These are phyloP conservation scores for Phytophthora kernoviae DNA, from an alignment of 352 stramenopile species.

Conservation along the genomic window DNA sequence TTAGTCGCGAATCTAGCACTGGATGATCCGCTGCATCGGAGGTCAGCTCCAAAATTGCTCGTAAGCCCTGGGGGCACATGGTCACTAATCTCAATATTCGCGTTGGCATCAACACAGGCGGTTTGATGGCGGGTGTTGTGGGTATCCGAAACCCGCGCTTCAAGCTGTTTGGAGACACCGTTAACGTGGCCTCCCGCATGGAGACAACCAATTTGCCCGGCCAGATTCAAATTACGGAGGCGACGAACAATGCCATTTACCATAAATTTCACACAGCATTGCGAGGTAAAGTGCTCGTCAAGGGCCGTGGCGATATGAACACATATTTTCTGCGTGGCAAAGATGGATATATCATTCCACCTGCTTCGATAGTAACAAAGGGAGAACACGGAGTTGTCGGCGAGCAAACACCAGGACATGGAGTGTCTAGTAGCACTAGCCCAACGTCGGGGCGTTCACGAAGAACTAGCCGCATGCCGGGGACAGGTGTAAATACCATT, in stretches of 20 bases:
- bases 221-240: slow-evolving; percentile 83
- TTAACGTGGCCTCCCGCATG: slow-evolving; percentile 88
- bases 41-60: slow-evolving; percentile 69
- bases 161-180: slow-evolving; percentile 89
- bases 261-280: slow-evolving; percentile 73
- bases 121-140: slow-evolving; percentile 86
- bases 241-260: slow-evolving; percentile 66
- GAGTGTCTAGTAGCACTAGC: slow-evolving; percentile 7
- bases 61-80: slow-evolving; percentile 68
- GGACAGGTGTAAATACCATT: slow-evolving; percentile 27
- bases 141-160: slow-evolving; percentile 85
- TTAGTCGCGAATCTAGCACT: slow-evolving; percentile 82
- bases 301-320: slow-evolving; percentile 83
- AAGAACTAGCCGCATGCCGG: slow-evolving; percentile 23
- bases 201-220: slow-evolving; percentile 81
- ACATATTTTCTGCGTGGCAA: slow-evolving; percentile 81
- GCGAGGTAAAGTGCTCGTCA: slow-evolving; percentile 81
- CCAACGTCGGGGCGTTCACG: slow-evolving; percentile 18
- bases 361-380: slow-evolving; percentile 23
- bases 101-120: slow-evolving; percentile 87
- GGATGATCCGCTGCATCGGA: slow-evolving; percentile 81
- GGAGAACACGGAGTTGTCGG: slow-evolving; percentile 1
- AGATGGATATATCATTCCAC: slow-evolving; percentile 60
- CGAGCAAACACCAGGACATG: neutral
- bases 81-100: slow-evolving; percentile 83